These are phyloP conservation scores for Pigoraptor vietnamica DNA, from an alignment of 78 protist species.

Conservation along the genomic window DNA sequence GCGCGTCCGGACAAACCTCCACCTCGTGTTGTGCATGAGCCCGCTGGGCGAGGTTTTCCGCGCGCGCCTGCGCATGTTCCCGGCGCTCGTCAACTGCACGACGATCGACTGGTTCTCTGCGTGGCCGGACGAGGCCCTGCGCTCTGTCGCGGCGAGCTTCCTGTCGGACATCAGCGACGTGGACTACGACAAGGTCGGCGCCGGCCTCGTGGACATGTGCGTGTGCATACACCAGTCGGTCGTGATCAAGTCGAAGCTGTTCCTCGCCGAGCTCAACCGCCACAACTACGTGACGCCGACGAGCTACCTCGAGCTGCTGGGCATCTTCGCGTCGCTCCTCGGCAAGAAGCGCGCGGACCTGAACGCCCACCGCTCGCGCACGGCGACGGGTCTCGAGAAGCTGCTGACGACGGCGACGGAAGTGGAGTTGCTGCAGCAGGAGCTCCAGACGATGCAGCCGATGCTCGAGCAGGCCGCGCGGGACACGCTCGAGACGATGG, in stretches of 20 bases:
- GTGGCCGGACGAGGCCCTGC: slow-evolving; percentile 91
- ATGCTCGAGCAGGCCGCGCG: slow-evolving; percentile 34
- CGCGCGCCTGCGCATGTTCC: slow-evolving; percentile 79
- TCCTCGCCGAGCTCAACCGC: slow-evolving; percentile 41
- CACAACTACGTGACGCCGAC: slow-evolving; percentile 75
- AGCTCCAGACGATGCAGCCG: slow-evolving; percentile 70
- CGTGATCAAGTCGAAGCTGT: neutral
- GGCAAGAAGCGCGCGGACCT: neutral
- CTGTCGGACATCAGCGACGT: slow-evolving; percentile 7
- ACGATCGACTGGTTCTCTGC: slow-evolving; percentile 86
- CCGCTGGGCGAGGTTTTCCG: slow-evolving; percentile 83
- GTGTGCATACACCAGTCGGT: slow-evolving; percentile 69
- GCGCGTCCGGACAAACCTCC: slow-evolving; percentile 62
- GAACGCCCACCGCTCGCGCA: neutral
- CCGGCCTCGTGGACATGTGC: slow-evolving; percentile 41
- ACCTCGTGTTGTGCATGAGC: slow-evolving; percentile 73
- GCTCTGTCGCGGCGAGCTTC: slow-evolving; percentile 56
- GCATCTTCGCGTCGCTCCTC: slow-evolving; percentile 20
- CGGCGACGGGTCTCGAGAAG: slow-evolving; percentile 76
- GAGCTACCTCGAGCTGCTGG: slow-evolving; percentile 64
- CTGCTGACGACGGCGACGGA: slow-evolving; percentile 68
- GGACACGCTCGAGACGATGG: slow-evolving; percentile 63
- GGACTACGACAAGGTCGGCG: neutral
- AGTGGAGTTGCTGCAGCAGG: slow-evolving; percentile 59
- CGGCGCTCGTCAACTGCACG: slow-evolving; percentile 76